Base-by-base conservation (phyloP, 2,329 filamentous ascomycete genomes). In the Cladosporium oxysporum region DNA sequence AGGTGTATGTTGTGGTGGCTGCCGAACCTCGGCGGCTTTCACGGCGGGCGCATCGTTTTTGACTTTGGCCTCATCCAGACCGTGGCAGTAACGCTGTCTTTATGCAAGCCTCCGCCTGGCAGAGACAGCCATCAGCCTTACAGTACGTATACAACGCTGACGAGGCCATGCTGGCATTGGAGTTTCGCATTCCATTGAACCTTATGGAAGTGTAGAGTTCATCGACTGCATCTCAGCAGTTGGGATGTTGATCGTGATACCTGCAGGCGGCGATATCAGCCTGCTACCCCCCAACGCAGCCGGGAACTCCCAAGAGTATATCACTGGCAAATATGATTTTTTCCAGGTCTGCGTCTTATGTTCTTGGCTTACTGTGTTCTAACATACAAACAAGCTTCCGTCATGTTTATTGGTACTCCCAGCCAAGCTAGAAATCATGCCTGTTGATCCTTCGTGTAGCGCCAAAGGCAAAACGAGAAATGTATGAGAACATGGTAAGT, bases 81-180 rank as follows among this genome's bases (percentile, higher is more conserved):
- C 23, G 3, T 12, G 12, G 41, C n/a, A 23, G n/a, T 47, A 47
- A 47, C 41, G 41, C 41, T 47, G n/a, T 8, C 41, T 47, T 11
- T 21, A 21, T 47, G 41, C 41, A 47, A 47, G 41, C 41, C 41
- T 31, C 52, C 18, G 12, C 18, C 35, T 18, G 35, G 5, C 10
- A 6, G 35, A 12, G 41, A 47, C 41, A 21, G 8, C 41, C 59
- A 52, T 62, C 59, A 62, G 59, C 59, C 59, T 31, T 62, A 62
- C 47, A 21, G 59, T 16, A 26, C 44, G n/a, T 47, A 47, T 23
- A 37, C 35, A 7, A n/a, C 8, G 52, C 52, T 35, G 44, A 62
- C 29, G 28, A 62, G 5, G 44, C 59, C 29, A 28, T 52, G 21
- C 12, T 14, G 2, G 47, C 21, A 12, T 10, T 47, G 41, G 2